Conservation (phyloP, 768 basidiomycete genomes). For the Sporobolomyces roseus region DNA sequence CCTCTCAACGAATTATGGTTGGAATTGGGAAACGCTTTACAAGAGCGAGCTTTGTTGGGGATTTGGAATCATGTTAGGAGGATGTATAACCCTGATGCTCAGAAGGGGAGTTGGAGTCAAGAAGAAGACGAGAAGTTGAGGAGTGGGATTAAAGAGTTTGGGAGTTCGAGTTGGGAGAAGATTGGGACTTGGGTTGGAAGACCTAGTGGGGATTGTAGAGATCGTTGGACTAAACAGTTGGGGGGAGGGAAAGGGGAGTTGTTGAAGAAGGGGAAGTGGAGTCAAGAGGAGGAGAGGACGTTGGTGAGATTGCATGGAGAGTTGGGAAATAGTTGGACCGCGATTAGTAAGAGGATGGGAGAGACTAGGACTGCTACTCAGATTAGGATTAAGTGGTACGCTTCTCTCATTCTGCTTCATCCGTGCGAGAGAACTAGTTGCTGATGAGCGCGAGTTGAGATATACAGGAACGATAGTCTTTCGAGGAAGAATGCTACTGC, state of each 20-base stretch:
- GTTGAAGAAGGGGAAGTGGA: slow-evolving; percentile 14
- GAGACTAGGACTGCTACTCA: slow-evolving; percentile 27
- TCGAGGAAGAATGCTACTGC: neutral
- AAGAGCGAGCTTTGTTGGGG: slow-evolving; percentile 24
- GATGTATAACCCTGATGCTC: slow-evolving; percentile 15
- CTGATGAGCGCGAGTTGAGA: no score
- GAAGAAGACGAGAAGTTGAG: slow-evolving; percentile 16
- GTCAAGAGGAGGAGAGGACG: slow-evolving; percentile 4
- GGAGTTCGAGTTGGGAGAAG: slow-evolving; percentile 25
- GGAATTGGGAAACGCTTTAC: slow-evolving; percentile 17
- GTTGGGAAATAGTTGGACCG: slow-evolving; percentile 13
- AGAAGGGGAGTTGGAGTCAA: slow-evolving; percentile 10
- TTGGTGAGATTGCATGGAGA: slow-evolving; percentile 18
- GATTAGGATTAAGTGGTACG: slow-evolving; percentile 38
- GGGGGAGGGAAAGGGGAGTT: neutral
- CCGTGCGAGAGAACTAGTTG: no score
- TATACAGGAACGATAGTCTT: slow-evolving; percentile 1
- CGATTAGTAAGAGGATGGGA: slow-evolving; percentile 3
- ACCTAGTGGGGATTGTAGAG: slow-evolving; percentile 21
- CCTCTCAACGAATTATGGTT: slow-evolving; percentile 29
- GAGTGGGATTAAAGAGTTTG: slow-evolving; percentile 18
- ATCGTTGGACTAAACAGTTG: slow-evolving; percentile 32
- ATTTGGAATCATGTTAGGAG: slow-evolving; percentile 40
- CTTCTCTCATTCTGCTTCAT: neutral
- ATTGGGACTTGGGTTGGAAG: slow-evolving; percentile 1